Base-by-base conservation (phyloP, 2,329 filamentous ascomycete genomes). In the Trichothecium sympodiale region DNA sequence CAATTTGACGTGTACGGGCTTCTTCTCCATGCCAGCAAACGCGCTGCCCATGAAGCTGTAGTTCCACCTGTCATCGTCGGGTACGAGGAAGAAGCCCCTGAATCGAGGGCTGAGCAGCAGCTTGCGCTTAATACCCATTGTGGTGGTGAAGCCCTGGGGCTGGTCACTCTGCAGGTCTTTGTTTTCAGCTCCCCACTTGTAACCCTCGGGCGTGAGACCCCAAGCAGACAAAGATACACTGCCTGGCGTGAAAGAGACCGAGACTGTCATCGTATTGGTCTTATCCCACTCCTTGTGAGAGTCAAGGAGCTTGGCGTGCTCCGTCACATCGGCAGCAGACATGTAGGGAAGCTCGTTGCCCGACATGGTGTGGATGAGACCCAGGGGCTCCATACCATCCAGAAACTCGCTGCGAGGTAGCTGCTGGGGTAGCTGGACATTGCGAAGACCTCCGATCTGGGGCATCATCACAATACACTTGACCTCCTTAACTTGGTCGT, bases 101-200 rank as follows among this genome's bases (percentile, higher is more conserved):
- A 95, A 94, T 57, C 88, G 84, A 49, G 95, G 89, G 45, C 84
- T 93, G 36, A 98, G 74, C 18, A 98, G 65, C 37, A 98, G 67
- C 64, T 98, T 94, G 48, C 86, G 87, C 66, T 96, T 96, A 60
- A 93, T 83, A 35, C 91, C 91, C 75, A 96, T 94, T 39, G 68
- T 77, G 17, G 86, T 93, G 39, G 79, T 80, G 67, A 98, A 98
- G 28, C 93, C 93, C 44, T 88, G 81, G 0, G 93, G 91, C 57
- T 94, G 86, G 57, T 98, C 91, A 43, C 84, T 94, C 47, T 82
- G 80, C 37, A 79, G 77, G 61, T 98, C 93, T 61, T 82, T 89
- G 71, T 98, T 98, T 55, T 95, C 85, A 2, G 79, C 86, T 44
- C 91, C 91, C 91, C 93, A 98, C 59, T 89, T 89, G 67, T 94